Base-by-base conservation (phyloP, 1,139 yeast genomes). In the Kurtzmaniella quercitrusa region DNA sequence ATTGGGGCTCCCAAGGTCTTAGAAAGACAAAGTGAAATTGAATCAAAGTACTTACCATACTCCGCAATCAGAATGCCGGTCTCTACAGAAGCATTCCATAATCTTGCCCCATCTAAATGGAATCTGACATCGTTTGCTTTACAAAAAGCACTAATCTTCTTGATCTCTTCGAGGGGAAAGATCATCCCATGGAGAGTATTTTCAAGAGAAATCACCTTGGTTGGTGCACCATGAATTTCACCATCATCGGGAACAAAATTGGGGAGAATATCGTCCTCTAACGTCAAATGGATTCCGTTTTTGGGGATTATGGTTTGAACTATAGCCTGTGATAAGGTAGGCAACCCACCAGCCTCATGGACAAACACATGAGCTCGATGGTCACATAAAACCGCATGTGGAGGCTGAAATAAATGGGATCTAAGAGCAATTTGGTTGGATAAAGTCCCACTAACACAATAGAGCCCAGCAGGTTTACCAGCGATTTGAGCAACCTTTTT, bases 201-300 rank as follows among this genome's bases (percentile, higher is more conserved):
- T 48, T 73, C 78, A 56, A 73, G 63, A 19, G 72, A 64, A 41
- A 73, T 70, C 39, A 73, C 62, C 48, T 70, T 70, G 14, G 77
- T 73, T n/a, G 77, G 77, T 12, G 75, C 74, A 4, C 62, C 62
- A 51, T 73, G 78, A 45, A 72, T 71, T 44, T 73, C 78, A 1
- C 76, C 77, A 47, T 70, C 73, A 48, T 72, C 77, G 1, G 75
- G 73, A n/a, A 70, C 65, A 46, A 60, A 66, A 48, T 65, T 60
- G 25, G 63, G 64, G n/a, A 65, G 46, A 31, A 68, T 60, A 43
- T 70, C 70, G 44, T 68, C 73, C 39, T 67, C 70, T 36, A 70
- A 56, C 2, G 76, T 70, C 48, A 72, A 57, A 49, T 70, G 59
- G 18, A 53, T 46, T 7, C 70, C 73, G 48, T 72, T 72, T 39